phyloP scores from a whole-genome alignment of 495 filamentous ascomycete species.

The Podospora tetraspora region DNA sequence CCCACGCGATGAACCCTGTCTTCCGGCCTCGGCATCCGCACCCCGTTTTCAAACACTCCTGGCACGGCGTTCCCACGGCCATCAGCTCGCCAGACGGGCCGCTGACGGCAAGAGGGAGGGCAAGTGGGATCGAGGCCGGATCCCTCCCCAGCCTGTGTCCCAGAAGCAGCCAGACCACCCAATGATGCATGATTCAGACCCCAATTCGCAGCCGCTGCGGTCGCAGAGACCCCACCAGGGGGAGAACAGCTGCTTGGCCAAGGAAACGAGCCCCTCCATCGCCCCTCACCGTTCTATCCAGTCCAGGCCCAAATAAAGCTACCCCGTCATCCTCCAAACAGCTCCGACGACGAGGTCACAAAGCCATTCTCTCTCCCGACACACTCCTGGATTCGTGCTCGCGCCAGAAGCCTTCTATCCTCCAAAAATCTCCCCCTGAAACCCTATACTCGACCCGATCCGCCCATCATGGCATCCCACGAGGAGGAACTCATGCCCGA shows the following conservation, averaged over 20 bases:
- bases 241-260: constrained; percentile 15
- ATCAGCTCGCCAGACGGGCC: background rate
- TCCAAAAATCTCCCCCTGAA: background rate
- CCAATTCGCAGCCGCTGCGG: constrained; percentile 10
- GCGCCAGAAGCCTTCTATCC: background rate
- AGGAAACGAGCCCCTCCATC: constrained; percentile 19
- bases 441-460: constrained; percentile 10
- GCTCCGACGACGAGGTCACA: background rate
- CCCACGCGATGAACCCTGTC: background rate
- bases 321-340: constrained; percentile 11
- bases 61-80: background rate
- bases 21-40: background rate
- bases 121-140: background rate
- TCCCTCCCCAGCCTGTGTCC: constrained; percentile 8
- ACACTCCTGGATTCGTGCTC: background rate
- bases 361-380: background rate
- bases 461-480: constrained; percentile 58
- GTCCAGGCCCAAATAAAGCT: constrained; percentile 16
- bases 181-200: constrained; percentile 17
- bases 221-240: constrained; percentile 7
- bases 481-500: constrained; percentile 84
- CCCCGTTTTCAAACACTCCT: background rate
- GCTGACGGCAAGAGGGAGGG: background rate
- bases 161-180: constrained; percentile 13
- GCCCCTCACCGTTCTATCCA: constrained; percentile 16